Percentiles rank a stretch among this genome's conserved stretches.
Evolutionary conservation across 306 rosid species (phyloP).

Genomic region (Carpinus viminea): DNA sequence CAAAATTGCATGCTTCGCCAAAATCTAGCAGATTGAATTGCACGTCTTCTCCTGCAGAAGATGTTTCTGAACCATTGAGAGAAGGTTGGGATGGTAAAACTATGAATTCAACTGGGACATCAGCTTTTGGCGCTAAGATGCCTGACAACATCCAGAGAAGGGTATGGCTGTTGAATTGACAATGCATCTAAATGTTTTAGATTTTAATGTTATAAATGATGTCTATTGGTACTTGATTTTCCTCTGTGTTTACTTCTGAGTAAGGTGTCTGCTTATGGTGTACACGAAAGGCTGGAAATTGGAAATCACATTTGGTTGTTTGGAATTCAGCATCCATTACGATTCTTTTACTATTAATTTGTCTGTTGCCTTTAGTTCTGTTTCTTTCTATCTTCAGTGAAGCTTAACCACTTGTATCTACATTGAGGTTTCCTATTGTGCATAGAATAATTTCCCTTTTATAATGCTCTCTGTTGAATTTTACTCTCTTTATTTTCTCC

Average conservation of each 20-base stretch:
- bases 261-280: neutral
- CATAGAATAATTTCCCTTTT: neutral
- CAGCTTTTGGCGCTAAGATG: slow-evolving; percentile 59
- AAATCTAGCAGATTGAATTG: slow-evolving; percentile 70
- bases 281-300: neutral
- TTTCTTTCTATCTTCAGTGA: neutral
- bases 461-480: slow-evolving; percentile 7
- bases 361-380: neutral
- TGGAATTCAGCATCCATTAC: neutral
- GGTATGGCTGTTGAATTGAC: slow-evolving; percentile 43
- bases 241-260: neutral
- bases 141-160: slow-evolving; percentile 82
- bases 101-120: slow-evolving; percentile 53
- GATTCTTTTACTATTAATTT: neutral
- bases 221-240: slow-evolving; percentile 6
- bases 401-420: neutral
- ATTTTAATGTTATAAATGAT: slow-evolving; percentile 24
- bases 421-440: neutral
- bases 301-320: neutral
- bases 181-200: slow-evolving; percentile 4
- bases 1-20: slow-evolving; percentile 70
- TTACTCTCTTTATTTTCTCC: slow-evolving; percentile 19
- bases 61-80: slow-evolving; percentile 55
- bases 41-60: slow-evolving; percentile 58
- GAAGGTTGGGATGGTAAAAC: slow-evolving; percentile 72